Conservation (phyloP, 2,329 filamentous ascomycete genomes). For the Pestalotiopsis sp. region DNA sequence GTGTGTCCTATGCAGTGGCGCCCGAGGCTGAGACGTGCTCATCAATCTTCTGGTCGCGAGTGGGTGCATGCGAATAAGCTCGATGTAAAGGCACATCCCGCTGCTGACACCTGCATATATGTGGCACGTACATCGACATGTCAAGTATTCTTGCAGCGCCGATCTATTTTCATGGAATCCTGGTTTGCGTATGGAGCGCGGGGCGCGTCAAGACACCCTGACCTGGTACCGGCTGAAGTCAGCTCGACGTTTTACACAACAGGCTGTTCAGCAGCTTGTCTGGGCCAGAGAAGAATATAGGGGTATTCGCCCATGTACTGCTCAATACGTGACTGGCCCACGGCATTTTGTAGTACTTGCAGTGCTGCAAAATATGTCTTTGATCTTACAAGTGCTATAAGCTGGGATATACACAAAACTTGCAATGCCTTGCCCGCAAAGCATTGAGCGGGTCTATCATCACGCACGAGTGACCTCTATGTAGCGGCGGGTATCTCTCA, state of each 20-base stretch:
- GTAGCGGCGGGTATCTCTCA: neutral
- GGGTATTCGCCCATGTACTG: too few relatives aligned
- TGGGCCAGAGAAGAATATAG: neutral
- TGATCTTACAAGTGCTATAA: neutral
- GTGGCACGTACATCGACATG: neutral
- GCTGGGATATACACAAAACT: neutral
- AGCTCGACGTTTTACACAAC: neutral
- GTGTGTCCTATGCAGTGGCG: neutral
- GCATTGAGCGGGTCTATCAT: neutral
- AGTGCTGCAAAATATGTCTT: too few relatives aligned
- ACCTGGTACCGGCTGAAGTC: neutral
- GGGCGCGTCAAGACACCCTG: neutral
- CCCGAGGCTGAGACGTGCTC: neutral
- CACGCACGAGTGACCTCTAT: neutral
- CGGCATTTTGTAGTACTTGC: too few relatives aligned
- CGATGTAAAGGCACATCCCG: neutral
- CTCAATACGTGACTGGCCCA: too few relatives aligned
- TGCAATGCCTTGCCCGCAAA: neutral
- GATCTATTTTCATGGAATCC: neutral
- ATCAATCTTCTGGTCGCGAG: neutral
- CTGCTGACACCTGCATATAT: neutral
- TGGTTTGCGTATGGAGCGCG: neutral
- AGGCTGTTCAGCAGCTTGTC: neutral
- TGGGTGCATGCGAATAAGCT: neutral
- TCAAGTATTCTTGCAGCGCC: neutral